A percentile compares a stretch with the other conserved stretches of the same genome.
These are phyloP conservation scores for Scleroderma bovista DNA, from an alignment of 768 basidiomycete species.

Conservation along the genomic window DNA sequence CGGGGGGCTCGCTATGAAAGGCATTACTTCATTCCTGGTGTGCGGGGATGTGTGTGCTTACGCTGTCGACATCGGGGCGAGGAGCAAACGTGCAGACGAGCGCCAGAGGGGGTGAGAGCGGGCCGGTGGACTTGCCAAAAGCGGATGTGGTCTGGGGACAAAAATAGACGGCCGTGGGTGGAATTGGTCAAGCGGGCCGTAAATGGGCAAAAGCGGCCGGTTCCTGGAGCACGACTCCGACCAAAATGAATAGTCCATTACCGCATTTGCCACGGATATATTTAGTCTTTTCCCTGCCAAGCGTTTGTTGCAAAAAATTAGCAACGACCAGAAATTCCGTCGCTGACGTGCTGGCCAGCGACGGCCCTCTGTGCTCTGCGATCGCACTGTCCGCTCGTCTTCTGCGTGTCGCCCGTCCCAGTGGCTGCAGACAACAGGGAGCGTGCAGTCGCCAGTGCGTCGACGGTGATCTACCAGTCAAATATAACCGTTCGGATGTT, in stretches of 20 bases:
- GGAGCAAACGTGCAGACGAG: neutral
- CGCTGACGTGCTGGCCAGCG: neutral
- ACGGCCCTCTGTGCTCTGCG: too few relatives aligned
- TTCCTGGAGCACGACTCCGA: neutral
- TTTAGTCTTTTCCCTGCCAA: constrained; percentile 1
- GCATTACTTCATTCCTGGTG: too few relatives aligned
- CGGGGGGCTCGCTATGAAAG: too few relatives aligned
- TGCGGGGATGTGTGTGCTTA: too few relatives aligned
- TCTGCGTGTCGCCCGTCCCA: too few relatives aligned
- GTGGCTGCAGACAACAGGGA: too few relatives aligned
- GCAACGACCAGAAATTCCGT: neutral
- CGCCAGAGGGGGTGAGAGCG: neutral
- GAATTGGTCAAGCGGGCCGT: neutral
- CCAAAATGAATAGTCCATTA: constrained; percentile 2
- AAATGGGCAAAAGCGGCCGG: neutral
- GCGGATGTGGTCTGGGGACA: neutral
- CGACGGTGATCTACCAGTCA: neutral
- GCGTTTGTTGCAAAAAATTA: neutral
- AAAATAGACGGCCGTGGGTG: neutral
- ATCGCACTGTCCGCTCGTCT: neutral
- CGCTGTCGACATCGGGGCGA: neutral
- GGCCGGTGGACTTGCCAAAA: neutral
- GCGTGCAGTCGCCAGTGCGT: neutral
- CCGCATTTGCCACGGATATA: constrained; percentile 3
- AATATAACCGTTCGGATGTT: constrained; percentile 15